These are phyloP conservation scores for Hibiscus trionum DNA, from an alignment of 345 rosid species.

Conservation along the genomic window DNA sequence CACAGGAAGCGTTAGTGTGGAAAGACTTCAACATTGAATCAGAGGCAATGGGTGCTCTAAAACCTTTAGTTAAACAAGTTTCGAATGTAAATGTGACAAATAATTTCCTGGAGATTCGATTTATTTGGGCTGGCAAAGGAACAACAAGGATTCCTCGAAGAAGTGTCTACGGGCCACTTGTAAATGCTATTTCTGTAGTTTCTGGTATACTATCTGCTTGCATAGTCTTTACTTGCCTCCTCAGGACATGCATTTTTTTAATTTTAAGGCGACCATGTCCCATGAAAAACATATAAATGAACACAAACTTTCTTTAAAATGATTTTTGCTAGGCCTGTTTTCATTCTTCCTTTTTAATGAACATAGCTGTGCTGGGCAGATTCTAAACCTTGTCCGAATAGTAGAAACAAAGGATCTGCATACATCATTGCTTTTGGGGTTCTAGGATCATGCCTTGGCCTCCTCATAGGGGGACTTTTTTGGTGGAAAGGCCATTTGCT, in stretches of 20 bases:
- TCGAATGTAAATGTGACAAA: conserved; percentile 26
- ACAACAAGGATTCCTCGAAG: conserved; percentile 39
- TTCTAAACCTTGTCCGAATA: conserved; percentile 15
- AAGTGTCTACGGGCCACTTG: conserved; percentile 50
- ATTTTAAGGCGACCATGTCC: neutral
- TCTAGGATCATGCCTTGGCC: conserved; percentile 17
- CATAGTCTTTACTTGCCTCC: too few relatives aligned
- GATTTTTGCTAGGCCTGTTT: neutral
- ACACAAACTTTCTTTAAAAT: neutral
- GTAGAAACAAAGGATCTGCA: conserved; percentile 13
- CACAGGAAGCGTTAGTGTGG: conserved; percentile 35
- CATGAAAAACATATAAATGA: neutral
- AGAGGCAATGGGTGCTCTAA: conserved; percentile 41
- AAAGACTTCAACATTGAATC: conserved; percentile 48
- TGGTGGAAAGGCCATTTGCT: conserved; percentile 28
- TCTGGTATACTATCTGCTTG: conserved; percentile 25
- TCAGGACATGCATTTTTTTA: neutral
- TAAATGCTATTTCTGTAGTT: conserved; percentile 45
- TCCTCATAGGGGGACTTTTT: conserved; percentile 19
- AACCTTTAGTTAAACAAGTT: conserved; percentile 20
- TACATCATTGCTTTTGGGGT: conserved; percentile 19
- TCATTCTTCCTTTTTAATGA: neutral
- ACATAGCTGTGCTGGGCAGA: conserved; percentile 22
- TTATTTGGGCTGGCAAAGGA: conserved; percentile 57
- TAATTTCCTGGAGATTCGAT: conserved; percentile 38